Conservation (phyloP, 345 rosid species). For the Noccaea caerulescens region DNA sequence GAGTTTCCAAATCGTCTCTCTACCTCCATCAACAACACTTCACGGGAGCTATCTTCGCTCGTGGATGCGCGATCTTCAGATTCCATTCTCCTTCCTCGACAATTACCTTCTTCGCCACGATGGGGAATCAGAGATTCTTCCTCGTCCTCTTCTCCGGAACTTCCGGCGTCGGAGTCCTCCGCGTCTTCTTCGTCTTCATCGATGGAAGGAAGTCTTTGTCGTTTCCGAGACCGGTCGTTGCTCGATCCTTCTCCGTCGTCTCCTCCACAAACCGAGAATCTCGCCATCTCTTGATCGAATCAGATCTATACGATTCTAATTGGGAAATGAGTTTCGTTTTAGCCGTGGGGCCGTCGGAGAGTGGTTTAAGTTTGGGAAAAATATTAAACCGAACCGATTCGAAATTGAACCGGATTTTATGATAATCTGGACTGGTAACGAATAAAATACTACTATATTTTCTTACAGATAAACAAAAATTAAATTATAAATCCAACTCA, state of each 20-base stretch:
- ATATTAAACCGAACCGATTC: constrained; percentile 11
- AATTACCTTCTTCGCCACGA: neutral
- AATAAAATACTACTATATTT: no score
- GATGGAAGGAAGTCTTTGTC: constrained; percentile 41
- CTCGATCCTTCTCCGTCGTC: constrained; percentile 44
- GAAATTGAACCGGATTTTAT: neutral
- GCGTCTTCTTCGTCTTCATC: constrained; percentile 36
- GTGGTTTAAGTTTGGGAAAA: no score
- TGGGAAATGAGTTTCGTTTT: no score
- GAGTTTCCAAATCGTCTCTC: neutral
- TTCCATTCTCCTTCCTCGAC: neutral
- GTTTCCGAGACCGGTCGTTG: constrained; percentile 24
- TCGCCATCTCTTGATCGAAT: constrained; percentile 23
- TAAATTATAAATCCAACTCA: no score
- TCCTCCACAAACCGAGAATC: constrained; percentile 35
- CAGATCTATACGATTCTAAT: constrained; percentile 14
- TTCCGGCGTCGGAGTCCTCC: constrained; percentile 19
- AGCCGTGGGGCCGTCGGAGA: neutral
- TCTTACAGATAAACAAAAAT: no score
- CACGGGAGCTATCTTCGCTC: constrained; percentile 31
- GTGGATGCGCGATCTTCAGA: constrained; percentile 17
- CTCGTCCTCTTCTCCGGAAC: constrained; percentile 37
- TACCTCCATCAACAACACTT: neutral
- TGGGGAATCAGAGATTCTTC: constrained; percentile 8
- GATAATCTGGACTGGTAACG: no score